phyloP scores from a whole-genome alignment of 371 early-diverging fungal species.

The Umbelopsis sp. region DNA sequence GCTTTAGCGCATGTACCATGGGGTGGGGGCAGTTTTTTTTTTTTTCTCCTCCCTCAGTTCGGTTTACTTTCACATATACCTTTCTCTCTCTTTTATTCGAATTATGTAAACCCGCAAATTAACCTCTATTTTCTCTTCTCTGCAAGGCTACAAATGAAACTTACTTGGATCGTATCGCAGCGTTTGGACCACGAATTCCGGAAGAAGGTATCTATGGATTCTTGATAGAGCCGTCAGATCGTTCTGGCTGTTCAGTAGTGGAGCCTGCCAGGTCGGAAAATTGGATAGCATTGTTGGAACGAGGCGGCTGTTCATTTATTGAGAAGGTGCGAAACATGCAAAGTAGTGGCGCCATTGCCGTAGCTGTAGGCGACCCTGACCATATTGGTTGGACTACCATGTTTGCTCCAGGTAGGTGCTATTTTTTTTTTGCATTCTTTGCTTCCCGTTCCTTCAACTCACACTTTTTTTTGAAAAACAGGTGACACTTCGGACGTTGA shows the following conservation, averaged over 20 bases:
- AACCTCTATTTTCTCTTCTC: not conserved
- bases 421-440: not conserved
- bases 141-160: slow-evolving; percentile 57
- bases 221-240: slow-evolving; percentile 45
- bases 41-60: no score
- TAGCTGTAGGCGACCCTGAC: slow-evolving; percentile 86
- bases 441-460: slow-evolving; percentile 11
- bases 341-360: slow-evolving; percentile 81
- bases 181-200: slow-evolving; percentile 66
- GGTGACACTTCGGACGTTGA: slow-evolving; percentile 74
- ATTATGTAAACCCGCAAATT: no score
- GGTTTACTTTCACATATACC: no score
- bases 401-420: slow-evolving; percentile 75
- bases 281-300: slow-evolving; percentile 83
- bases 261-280: slow-evolving; percentile 36
- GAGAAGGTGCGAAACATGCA: slow-evolving; percentile 92
- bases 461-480: slow-evolving; percentile 26
- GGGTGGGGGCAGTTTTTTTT: no score
- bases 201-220: slow-evolving; percentile 59
- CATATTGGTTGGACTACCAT: slow-evolving; percentile 80
- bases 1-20: not conserved
- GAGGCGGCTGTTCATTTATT: slow-evolving; percentile 86
- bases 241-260: slow-evolving; percentile 43
- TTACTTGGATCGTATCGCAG: slow-evolving; percentile 60
- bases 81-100: no score